Evolutionary conservation across 306 rosid species (phyloP), one percentile per base, ranked within the genome.

Genomic region (Casuarina equisetifolia): DNA sequence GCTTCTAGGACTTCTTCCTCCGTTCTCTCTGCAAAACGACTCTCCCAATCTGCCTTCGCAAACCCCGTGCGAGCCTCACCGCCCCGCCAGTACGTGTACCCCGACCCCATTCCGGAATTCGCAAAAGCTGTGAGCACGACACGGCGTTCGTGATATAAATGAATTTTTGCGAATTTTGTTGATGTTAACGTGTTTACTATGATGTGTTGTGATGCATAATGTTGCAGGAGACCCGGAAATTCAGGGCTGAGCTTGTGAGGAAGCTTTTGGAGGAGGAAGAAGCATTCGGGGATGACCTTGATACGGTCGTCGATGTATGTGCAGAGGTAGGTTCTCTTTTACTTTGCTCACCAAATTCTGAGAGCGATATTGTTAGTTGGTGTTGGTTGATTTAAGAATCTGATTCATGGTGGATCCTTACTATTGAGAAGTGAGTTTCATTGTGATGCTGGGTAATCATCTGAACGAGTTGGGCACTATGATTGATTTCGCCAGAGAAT

Each of bases 101-200:
- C 89, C 1, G 86, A 89, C 88, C 90, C 97, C 48, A 64, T 63
- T 74, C 91, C 94, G 4, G 80, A 88, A 70, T 90, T 92, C 7
- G 88, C 92, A 12, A 81, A 81, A 81, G 69, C 53, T 17, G 89
- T 84, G 52, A 76, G 89, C 63, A 0, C 52, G 54, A 69, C 25
- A 11, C 8, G 35, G 43, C 51, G 51, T 48, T 9, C 11, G 51
- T 48, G 51, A 48, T 3, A 48, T 48, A 48, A 48, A 48, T 48
- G 51, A 2, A 2, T 40, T 50, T 72, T n/a, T 11, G 70, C 9
- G 35, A 8, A n/a, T 45, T 55, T 32, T 63, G 15, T 73, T 9
- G 48, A 13, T 62, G 42, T 62, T 77, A 39, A 70, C 32, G 16
- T 1, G 9, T 70, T 35, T 35, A 44, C 39, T 54, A 44, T 66